Evolutionary conservation across 2,329 filamentous ascomycete genomes (phyloP), one percentile per base, ranked within the genome.

Genomic region (Orbilia blumenaviensis): DNA sequence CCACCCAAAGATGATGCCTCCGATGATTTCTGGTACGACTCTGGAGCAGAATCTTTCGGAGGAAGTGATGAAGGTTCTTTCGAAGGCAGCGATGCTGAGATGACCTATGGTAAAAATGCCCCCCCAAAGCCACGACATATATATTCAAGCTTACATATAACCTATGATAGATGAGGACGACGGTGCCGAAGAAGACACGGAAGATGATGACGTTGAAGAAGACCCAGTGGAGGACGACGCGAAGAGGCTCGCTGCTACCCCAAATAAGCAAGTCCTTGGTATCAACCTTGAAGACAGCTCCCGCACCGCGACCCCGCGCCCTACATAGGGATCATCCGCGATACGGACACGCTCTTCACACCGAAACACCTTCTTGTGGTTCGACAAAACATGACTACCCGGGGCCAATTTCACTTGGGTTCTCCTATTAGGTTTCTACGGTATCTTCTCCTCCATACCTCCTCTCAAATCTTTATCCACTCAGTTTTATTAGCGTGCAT

Each of bases 1-100:
- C 85, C 85, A 1, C 88, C 89, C 0, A 89, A 90, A 79, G 89
- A 91, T 42, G 92, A 96, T 79, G 90, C 91, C 79, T 68, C 63
- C 1, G 71, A 67, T 34, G 91, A 92, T 77, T 96, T 96, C 82
- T 95, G 92, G 91, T 89, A 88, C 34, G 91, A 92, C 82, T 89
- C 88, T 54, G 91, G 91, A 72, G 82, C 23, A 82, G 79, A 80
- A 56, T 79, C 78, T 10, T 78, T 77, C 52, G 72, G 60, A 21
- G 78, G 73, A 2, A 75, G 71, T 16, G 71, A 75, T 29, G 71
- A 68, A 9, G 62, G 54, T 12, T 75, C 71, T 9, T 75, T 75
- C 12, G 77, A 71, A 25, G 78, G 78, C 25, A 80, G 78, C 60
- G 79, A 80, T 58, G 79, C 74, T 12, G 79, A 80, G 48, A 80